Conservation (phyloP, 495 filamentous ascomycete genomes). For the Aspergillus heteromorphus region DNA sequence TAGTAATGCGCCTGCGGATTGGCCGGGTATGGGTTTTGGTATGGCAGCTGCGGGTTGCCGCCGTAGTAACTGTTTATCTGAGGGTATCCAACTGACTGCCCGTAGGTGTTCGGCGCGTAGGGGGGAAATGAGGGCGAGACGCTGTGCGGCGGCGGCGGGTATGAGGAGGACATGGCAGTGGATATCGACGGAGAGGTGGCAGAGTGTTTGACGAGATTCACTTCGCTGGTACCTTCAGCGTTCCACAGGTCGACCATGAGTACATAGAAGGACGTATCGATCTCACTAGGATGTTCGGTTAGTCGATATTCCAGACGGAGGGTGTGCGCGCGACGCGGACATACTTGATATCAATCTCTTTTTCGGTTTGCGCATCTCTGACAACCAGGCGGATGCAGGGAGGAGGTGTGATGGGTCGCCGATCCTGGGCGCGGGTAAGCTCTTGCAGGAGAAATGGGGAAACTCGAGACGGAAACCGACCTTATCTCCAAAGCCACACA, state of each 20-base stretch:
- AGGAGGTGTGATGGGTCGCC: conserved; percentile 91
- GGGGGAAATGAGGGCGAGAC: conserved; percentile 33
- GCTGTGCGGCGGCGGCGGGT: conserved; percentile 54
- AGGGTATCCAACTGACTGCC: conserved; percentile 35
- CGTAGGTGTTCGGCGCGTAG: conserved; percentile 35
- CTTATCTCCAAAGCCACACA: conserved; percentile 99
- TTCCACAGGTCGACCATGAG: conserved; percentile 92
- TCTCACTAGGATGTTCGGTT: conserved; percentile 43
- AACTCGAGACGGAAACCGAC: conserved; percentile 35
- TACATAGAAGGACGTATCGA: conserved; percentile 86
- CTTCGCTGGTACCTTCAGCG: conserved; percentile 75
- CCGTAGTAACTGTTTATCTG: conserved; percentile 40
- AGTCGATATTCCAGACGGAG: conserved; percentile 3
- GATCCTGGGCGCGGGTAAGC: conserved; percentile 56
- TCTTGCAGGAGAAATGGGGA: background rate
- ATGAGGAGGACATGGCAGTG: conserved; percentile 72
- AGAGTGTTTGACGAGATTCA: conserved; percentile 88
- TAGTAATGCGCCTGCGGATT: conserved; percentile 36
- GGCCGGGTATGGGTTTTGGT: conserved; percentile 40
- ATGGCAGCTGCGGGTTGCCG: conserved; percentile 30
- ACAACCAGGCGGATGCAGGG: conserved; percentile 86
- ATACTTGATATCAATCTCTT: conserved; percentile 87
- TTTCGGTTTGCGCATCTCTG: conserved; percentile 69
- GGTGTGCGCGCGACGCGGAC: conserved; percentile 12
- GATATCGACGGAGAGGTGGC: conserved; percentile 86